phyloP scores from a whole-genome alignment of 805 yeast genomes.

The Yamadazyma phyllophila region DNA sequence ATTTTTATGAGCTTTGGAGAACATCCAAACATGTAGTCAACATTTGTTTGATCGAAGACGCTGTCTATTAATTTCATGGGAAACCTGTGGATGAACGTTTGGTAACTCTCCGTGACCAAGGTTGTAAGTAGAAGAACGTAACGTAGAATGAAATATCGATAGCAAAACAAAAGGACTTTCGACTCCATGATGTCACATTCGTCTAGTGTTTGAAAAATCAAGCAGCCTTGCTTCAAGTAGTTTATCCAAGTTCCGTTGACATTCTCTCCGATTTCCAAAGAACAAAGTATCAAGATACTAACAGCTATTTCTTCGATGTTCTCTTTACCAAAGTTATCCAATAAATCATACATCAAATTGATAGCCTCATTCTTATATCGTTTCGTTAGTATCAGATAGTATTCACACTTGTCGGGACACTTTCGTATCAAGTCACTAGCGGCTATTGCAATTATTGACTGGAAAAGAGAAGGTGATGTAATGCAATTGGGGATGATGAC shows the following conservation, averaged over 20 bases:
- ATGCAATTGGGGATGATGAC: slow-evolving; percentile 24
- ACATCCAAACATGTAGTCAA: slow-evolving; percentile 34
- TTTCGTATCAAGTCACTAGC: slow-evolving; percentile 21
- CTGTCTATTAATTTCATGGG: slow-evolving; percentile 23
- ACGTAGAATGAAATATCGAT: slow-evolving; percentile 28
- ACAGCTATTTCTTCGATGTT: slow-evolving; percentile 23
- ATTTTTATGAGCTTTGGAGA: slow-evolving; percentile 25
- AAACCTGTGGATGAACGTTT: slow-evolving; percentile 13
- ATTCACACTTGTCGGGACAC: slow-evolving; percentile 2
- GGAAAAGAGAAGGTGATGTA: slow-evolving; percentile 19
- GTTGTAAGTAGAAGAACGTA: slow-evolving; percentile 25
- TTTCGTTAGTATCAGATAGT: slow-evolving; percentile 10
- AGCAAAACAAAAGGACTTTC: slow-evolving; percentile 24
- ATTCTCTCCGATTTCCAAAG: slow-evolving; percentile 27
- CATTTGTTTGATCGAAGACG: slow-evolving; percentile 19
- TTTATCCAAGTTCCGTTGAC: slow-evolving; percentile 27
- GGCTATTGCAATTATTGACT: slow-evolving; percentile 19
- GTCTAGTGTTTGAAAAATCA: slow-evolving; percentile 22
- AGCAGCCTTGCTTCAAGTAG: slow-evolving; percentile 26
- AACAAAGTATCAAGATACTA: slow-evolving; percentile 26
- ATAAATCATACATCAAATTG: slow-evolving; percentile 21
- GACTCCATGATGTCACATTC: slow-evolving; percentile 18
- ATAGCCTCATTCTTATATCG: slow-evolving; percentile 28
- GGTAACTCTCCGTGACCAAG: slow-evolving; percentile 16
- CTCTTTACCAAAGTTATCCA: slow-evolving; percentile 21